phyloP scores from a whole-genome alignment of 495 filamentous ascomycete species.

The Podospora tetraspora region DNA sequence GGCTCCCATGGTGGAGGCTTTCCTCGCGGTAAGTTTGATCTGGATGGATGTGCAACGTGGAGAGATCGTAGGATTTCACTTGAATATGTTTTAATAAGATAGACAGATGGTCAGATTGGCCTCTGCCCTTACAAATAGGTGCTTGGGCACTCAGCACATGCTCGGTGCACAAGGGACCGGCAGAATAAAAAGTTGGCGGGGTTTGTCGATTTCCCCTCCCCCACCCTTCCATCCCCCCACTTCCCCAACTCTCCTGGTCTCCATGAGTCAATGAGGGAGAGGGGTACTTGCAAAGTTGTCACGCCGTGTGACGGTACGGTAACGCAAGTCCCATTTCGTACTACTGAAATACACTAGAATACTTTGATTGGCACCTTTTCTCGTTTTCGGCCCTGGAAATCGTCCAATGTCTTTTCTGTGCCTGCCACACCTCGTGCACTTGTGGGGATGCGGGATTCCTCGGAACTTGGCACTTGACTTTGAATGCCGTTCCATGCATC shows the following conservation, averaged over 20 bases:
- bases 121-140: background rate
- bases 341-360: background rate
- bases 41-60: background rate
- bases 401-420: background rate
- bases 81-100: background rate
- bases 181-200: background rate
- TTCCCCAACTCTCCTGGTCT: background rate
- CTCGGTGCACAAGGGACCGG: background rate
- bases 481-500: background rate
- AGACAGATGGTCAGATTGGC: background rate
- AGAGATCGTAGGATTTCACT: background rate
- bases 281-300: background rate
- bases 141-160: background rate
- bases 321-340: background rate
- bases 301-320: background rate
- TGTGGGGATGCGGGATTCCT: background rate
- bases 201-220: background rate
- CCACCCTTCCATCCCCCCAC: background rate
- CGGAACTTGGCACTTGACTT: background rate
- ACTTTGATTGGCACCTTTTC: background rate
- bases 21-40: background rate
- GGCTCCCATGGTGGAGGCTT: conserved; percentile 61
- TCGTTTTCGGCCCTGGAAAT: background rate
- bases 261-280: background rate
- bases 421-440: background rate